Evolutionary conservation across 2,329 filamentous ascomycete genomes (phyloP), one percentile per base, ranked within the genome.

Genomic region (Beauveria varroae): DNA sequence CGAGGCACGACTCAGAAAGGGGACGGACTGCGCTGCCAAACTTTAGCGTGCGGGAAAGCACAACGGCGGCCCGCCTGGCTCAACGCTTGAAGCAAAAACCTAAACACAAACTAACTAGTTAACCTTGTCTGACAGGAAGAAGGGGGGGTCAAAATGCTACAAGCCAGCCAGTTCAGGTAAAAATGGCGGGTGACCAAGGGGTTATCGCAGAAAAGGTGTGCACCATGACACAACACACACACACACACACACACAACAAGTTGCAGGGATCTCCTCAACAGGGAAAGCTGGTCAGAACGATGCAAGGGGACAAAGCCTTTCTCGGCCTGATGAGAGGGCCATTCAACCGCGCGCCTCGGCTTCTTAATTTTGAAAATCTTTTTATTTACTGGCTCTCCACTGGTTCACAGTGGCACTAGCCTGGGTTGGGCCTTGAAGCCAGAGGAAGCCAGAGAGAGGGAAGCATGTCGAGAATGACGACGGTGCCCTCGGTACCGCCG

Each of bases 291-390:
- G 18, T 34, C 47, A 57, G n/a, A 37, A 30, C 18, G 34, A 20
- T 37, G 46, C n/a, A 28, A 49, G 55, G 44, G 28, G 46, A 46
- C 47, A 59, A 59, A 24, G 24, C 10, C 20, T 16, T 40, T 34
- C n/a, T 52, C 7, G 37, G 20, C 22, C 34, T 51, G 56, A 9
- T 51, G 56, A 9, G 8, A 46, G 56, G 56, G 44, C 56, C 56
- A 58, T 30, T 59, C 57, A 59, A 49, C 57, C 57, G 57, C 57
- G 56, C 56, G 47, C 47, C 57, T 59, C 57, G 57, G 57, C 47
- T 52, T 44, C 34, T 51, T 43, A 24, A 34, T 34, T 34, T 34
- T 10, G 1, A 12, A 34, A 34, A 34, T 34, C 30, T 34, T 50
- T 58, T 7, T 44, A 30, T 24, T 34, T 2, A 34, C 22, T 59